These are phyloP conservation scores for Aureobasidium pullulans DNA, from an alignment of 2,329 filamentous ascomycete species.

Conservation along the genomic window DNA sequence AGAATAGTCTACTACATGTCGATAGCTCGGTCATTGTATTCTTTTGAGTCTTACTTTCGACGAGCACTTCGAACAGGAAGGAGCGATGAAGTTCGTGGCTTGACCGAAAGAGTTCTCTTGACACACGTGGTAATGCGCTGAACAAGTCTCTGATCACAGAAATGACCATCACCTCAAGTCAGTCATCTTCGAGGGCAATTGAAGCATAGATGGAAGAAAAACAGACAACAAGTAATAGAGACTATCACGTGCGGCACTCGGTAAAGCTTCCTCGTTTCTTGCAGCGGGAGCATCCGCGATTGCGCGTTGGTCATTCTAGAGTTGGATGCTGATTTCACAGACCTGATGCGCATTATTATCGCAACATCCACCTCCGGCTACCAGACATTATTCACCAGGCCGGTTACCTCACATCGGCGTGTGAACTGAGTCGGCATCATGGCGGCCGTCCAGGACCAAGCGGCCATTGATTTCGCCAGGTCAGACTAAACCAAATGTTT, in stretches of 20 bases:
- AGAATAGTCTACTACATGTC: no score
- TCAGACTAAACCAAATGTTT: slow-evolving; percentile 8
- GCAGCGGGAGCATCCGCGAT: background rate
- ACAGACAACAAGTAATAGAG: background rate
- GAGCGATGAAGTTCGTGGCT: no score
- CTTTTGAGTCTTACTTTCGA: no score
- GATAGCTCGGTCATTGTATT: no score
- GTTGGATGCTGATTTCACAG: background rate
- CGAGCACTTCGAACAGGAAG: no score
- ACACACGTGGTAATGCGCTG: no score
- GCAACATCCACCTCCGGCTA: background rate
- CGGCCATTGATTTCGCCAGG: slow-evolving; percentile 24
- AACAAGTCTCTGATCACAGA: no score
- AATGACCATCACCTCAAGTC: no score
- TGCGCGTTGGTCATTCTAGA: background rate
- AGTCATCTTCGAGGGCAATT: no score
- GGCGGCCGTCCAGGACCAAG: slow-evolving; percentile 16
- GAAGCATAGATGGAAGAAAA: no score
- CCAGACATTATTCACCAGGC: background rate
- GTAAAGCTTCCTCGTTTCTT: background rate
- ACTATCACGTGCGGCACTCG: background rate
- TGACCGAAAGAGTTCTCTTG: no score
- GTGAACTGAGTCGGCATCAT: slow-evolving; percentile 9
- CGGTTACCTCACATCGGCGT: background rate
- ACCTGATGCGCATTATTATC: background rate